These are phyloP conservation scores for Termitomyces sp. DNA, from an alignment of 768 basidiomycete species.

Conservation along the genomic window DNA sequence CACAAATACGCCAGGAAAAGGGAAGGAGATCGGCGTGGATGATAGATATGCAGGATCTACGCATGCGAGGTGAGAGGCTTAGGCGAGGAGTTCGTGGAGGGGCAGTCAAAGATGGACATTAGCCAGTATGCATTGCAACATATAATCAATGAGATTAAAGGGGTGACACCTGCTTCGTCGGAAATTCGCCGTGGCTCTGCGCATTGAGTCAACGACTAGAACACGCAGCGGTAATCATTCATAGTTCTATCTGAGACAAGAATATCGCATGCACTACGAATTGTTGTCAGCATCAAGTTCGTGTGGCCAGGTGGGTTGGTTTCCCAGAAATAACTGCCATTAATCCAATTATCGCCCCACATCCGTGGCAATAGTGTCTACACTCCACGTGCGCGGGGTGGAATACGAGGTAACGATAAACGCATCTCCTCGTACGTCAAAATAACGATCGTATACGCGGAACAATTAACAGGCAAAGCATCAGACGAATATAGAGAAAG, in stretches of 20 bases:
- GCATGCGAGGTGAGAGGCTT: conserved; percentile 33
- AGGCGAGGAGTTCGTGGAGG: conserved; percentile 23
- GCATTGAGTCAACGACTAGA: conserved; percentile 65
- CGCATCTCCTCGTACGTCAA: conserved; percentile 31
- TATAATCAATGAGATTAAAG: conserved; percentile 17
- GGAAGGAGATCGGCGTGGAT: conserved; percentile 20
- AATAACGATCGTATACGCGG: conserved; percentile 39
- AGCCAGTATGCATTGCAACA: conserved; percentile 10
- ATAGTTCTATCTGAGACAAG: conserved; percentile 62
- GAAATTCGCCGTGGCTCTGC: conserved; percentile 55
- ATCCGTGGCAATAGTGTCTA: conserved; percentile 78
- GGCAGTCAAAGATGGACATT: conserved; percentile 20
- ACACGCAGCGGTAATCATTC: conserved; percentile 85
- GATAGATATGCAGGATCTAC: conserved; percentile 22
- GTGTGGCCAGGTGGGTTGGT: too few relatives aligned
- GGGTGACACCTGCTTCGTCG: conserved; percentile 58
- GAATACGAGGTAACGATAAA: conserved; percentile 22
- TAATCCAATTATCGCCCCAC: conserved; percentile 39
- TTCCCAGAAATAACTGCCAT: conserved; percentile 50
- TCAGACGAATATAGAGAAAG: conserved; percentile 65
- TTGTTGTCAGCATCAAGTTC: too few relatives aligned
- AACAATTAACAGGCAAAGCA: conserved; percentile 72
- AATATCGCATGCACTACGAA: conserved; percentile 61
- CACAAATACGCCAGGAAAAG: too few relatives aligned
- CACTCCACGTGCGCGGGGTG: conserved; percentile 72